phyloP scores from a whole-genome alignment of 768 basidiomycete species.

The Sporobolomyces pararoseus region DNA sequence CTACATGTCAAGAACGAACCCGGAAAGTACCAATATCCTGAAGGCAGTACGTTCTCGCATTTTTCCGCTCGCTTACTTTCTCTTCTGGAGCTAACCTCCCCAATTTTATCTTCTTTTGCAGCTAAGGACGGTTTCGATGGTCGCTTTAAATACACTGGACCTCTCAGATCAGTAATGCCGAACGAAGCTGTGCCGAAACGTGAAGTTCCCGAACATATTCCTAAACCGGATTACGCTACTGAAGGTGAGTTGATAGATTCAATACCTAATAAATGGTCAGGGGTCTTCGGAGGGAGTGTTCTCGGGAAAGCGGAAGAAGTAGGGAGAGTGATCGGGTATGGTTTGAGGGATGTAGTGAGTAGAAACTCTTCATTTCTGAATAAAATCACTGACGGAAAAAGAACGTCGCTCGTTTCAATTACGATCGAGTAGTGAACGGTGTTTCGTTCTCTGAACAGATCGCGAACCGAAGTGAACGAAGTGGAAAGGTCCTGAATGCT shows the following conservation, averaged over 20 bases:
- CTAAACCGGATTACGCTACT: conserved; percentile 80
- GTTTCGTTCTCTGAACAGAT: conserved; percentile 30
- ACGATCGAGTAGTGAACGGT: conserved; percentile 16
- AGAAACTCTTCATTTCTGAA: background rate
- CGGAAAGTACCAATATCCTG: conserved; percentile 16
- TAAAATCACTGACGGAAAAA: too few species aligned
- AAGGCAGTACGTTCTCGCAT: conserved; percentile 19
- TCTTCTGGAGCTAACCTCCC: background rate
- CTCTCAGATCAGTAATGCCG: conserved; percentile 47
- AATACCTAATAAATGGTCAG: conserved; percentile 28
- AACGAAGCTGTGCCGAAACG: conserved; percentile 68
- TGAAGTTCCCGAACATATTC: conserved; percentile 75
- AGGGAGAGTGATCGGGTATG: conserved; percentile 5
- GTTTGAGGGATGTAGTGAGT: conserved; percentile 14
- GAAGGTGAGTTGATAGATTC: conserved; percentile 55
- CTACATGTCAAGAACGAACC: conserved; percentile 16
- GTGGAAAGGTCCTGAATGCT: conserved; percentile 57
- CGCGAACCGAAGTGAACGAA: conserved; percentile 52
- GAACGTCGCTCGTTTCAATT: too few species aligned
- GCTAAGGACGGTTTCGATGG: conserved; percentile 34
- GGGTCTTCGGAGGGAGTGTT: conserved; percentile 5
- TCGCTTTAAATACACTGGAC: conserved; percentile 47
- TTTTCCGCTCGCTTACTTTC: background rate
- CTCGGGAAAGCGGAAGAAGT: conserved; percentile 30
- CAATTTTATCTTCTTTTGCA: background rate